A percentile compares a stretch with the other conserved stretches of the same genome.
Conservation (phyloP, 2,329 filamentous ascomycete genomes). For the Gliomastix tumulicola region DNA sequence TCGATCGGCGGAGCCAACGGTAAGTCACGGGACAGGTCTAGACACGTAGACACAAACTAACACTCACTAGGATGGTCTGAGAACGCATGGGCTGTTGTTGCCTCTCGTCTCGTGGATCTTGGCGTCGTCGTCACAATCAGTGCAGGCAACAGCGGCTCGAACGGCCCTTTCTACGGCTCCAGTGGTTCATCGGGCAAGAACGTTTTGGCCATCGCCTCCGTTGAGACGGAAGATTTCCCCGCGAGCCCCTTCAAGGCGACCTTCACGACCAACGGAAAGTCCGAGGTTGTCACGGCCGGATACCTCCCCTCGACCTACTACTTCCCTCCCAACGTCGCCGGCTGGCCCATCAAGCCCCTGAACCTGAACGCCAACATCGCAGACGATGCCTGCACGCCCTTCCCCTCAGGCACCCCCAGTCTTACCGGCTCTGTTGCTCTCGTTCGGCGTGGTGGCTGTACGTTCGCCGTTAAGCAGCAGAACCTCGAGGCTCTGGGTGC, state of each 20-base stretch:
- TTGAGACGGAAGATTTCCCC: conserved; percentile 21
- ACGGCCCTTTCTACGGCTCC: conserved; percentile 37
- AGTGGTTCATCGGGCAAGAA: conserved; percentile 19
- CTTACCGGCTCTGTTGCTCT: conserved; percentile 15
- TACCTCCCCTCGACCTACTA: conserved; percentile 25
- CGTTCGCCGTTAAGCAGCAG: conserved; percentile 13
- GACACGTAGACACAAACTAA: too few relatives aligned
- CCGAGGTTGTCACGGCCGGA: conserved; percentile 11
- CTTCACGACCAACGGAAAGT: conserved; percentile 13
- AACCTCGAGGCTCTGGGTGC: conserved; percentile 16
- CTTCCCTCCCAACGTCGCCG: conserved; percentile 23
- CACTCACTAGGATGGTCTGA: conserved; percentile 31
- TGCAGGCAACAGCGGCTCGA: conserved; percentile 41
- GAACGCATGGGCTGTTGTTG: conserved; percentile 32
- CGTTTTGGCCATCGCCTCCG: conserved; percentile 29
- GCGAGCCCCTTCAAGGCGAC: conserved; percentile 20
- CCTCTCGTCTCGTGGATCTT: conserved; percentile 29
- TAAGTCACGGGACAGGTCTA: too few relatives aligned
- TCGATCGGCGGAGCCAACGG: conserved; percentile 30
- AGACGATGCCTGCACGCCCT: conserved; percentile 18
- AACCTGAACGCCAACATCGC: conserved; percentile 14
- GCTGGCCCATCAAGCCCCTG: conserved; percentile 19
- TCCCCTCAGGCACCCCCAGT: conserved; percentile 10
- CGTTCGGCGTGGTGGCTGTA: conserved; percentile 20
- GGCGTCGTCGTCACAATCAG: conserved; percentile 43